A percentile compares a stretch with the other conserved stretches of the same genome.
phyloP scores from a whole-genome alignment of 1,284 basidiomycete genomes.

The Ceratorhiza oryzae-sativae region DNA sequence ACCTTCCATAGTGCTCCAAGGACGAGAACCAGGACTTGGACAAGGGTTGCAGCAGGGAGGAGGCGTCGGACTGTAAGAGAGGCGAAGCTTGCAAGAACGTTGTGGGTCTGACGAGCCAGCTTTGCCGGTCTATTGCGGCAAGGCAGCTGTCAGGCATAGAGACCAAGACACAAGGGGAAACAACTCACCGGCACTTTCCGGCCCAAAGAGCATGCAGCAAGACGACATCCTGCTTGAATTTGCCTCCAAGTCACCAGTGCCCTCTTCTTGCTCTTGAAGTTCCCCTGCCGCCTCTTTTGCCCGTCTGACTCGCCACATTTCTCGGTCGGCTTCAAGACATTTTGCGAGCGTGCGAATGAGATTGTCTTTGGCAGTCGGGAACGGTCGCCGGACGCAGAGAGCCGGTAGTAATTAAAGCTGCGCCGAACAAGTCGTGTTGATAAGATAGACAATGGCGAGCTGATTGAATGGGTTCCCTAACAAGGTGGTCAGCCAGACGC shows the following conservation, averaged over 20 bases:
- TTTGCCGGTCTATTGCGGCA: slow-evolving; percentile 51
- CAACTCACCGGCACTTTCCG: slow-evolving; percentile 51
- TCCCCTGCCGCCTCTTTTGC: slow-evolving; percentile 49
- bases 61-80: slow-evolving; percentile 63
- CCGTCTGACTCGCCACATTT: slow-evolving; percentile 51
- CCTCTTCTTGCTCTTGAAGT: background rate
- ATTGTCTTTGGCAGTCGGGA: slow-evolving; percentile 88
- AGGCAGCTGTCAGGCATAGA: background rate
- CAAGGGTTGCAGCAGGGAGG: slow-evolving; percentile 78
- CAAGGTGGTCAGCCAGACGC: slow-evolving; percentile 42
- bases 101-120: slow-evolving; percentile 58
- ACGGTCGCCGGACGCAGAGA: slow-evolving; percentile 84
- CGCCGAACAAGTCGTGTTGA: slow-evolving; percentile 79
- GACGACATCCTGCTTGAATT: slow-evolving; percentile 74
- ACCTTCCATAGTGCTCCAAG: slow-evolving; percentile 85
- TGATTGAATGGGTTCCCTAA: slow-evolving; percentile 92
- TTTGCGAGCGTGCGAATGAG: slow-evolving; percentile 75
- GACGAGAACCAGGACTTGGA: slow-evolving; percentile 74
- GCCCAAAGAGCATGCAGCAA: slow-evolving; percentile 75
- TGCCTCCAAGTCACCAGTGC: slow-evolving; percentile 28
- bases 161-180: background rate
- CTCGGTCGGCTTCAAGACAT: slow-evolving; percentile 65
- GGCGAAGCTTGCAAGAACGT: slow-evolving; percentile 62
- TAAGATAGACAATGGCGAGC: slow-evolving; percentile 91
- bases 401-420: slow-evolving; percentile 94